A percentile compares a stretch with the other conserved stretches of the same genome.
Conservation (phyloP, 129 eudicot species). For the Dittrichia graveolens region DNA sequence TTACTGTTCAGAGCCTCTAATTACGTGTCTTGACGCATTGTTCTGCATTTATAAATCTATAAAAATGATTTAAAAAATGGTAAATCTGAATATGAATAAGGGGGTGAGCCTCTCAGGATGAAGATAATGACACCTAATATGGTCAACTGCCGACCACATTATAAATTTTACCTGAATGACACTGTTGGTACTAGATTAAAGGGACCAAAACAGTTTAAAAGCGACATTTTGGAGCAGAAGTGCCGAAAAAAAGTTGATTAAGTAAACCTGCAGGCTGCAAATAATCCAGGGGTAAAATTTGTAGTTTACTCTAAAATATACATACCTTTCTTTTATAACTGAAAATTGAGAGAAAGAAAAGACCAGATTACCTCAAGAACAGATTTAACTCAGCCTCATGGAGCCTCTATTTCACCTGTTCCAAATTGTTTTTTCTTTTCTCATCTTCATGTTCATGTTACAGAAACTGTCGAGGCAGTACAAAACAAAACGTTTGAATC, state of each 20-base stretch:
- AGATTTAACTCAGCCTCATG: constrained; percentile 23
- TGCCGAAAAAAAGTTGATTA: neutral
- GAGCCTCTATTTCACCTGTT: constrained; percentile 12
- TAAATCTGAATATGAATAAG: too few relatives aligned
- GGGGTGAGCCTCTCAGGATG: too few relatives aligned
- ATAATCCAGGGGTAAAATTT: neutral
- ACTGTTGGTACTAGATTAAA: too few relatives aligned
- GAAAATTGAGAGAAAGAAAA: neutral
- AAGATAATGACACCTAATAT: too few relatives aligned
- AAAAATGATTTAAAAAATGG: too few relatives aligned
- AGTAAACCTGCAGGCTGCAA: neutral
- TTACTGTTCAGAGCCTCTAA: too few relatives aligned
- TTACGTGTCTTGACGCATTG: too few relatives aligned
- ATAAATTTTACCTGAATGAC: too few relatives aligned
- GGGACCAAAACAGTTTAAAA: too few relatives aligned
- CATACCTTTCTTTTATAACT: neutral
- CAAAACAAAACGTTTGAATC: constrained; percentile 14
- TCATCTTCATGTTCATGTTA: constrained; percentile 33
- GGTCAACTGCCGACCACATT: too few relatives aligned
- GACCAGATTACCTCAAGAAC: constrained; percentile 13
- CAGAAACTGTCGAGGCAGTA: neutral
- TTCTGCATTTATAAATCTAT: too few relatives aligned
- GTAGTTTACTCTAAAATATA: neutral
- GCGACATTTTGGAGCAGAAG: too few relatives aligned
- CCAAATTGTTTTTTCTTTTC: constrained; percentile 11